These are phyloP conservation scores for Taphrina wiesneri DNA, from an alignment of 1,139 yeast species.

Conservation along the genomic window DNA sequence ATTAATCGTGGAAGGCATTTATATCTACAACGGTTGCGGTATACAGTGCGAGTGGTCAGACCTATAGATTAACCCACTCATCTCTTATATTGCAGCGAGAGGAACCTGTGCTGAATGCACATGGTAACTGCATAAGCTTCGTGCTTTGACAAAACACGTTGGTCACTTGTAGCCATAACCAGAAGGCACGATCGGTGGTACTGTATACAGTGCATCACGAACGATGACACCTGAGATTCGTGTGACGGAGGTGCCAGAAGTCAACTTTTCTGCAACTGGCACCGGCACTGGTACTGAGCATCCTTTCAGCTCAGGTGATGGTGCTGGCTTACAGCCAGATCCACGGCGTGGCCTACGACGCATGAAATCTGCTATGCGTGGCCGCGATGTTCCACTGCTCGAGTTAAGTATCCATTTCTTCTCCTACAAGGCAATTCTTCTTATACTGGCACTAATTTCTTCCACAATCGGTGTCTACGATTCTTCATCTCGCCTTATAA, in stretches of 20 bases:
- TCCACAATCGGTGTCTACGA: slow-evolving; percentile 14
- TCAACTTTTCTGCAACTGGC: not conserved
- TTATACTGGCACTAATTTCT: slow-evolving; percentile 10
- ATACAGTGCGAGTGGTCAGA: no score
- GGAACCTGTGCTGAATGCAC: no score
- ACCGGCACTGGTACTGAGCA: no score
- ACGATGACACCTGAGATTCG: not conserved
- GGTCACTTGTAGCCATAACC: no score
- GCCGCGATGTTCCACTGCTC: slow-evolving; percentile 12
- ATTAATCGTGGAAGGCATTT: no score
- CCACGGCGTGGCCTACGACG: slow-evolving; percentile 7
- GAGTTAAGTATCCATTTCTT: slow-evolving; percentile 16
- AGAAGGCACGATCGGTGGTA: no score
- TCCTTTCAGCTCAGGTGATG: not conserved
- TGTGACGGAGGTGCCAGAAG: not conserved
- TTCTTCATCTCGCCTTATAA: slow-evolving; percentile 10
- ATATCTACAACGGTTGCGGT: no score
- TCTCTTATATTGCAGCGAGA: no score
- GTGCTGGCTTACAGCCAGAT: not conserved
- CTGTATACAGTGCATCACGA: no score
- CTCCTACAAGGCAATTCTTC: slow-evolving; percentile 16
- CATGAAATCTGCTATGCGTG: slow-evolving; percentile 31
- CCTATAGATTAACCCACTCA: no score
- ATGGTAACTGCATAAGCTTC: no score
- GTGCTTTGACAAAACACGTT: no score